Conservation (phyloP, 495 filamentous ascomycete genomes). For the Penicillium steckii region DNA sequence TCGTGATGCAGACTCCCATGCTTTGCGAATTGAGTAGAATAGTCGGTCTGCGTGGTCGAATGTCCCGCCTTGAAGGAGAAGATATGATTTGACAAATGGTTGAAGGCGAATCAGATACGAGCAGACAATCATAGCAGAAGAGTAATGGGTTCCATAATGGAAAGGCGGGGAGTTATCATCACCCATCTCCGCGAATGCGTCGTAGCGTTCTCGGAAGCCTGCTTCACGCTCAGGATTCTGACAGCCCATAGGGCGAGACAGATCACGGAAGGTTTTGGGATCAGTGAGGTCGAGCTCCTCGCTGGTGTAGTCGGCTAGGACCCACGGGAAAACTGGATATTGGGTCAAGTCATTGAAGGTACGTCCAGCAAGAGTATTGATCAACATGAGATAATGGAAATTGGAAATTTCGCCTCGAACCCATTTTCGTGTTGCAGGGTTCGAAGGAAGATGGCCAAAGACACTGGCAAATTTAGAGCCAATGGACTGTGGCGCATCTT, state of each 20-base stretch:
- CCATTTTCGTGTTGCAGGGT: conserved; percentile 89
- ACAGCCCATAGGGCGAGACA: conserved; percentile 97
- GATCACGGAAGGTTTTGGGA: conserved; percentile 80
- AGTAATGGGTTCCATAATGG: conserved; percentile 98
- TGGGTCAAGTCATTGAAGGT: conserved; percentile 99
- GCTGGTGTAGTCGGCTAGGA: conserved; percentile 92
- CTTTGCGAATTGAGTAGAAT: conserved; percentile 89
- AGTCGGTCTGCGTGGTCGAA: conserved; percentile 96
- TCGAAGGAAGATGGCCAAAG: conserved; percentile 70
- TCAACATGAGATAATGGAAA: conserved; percentile 96
- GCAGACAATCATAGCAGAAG: conserved; percentile 97
- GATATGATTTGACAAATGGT: conserved; percentile 92
- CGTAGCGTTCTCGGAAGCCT: conserved; percentile 80
- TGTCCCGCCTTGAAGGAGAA: conserved; percentile 93
- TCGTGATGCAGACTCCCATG: conserved; percentile 86
- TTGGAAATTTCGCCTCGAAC: conserved; percentile 93
- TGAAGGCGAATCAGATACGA: conserved; percentile 94
- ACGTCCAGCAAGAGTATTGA: conserved; percentile 94
- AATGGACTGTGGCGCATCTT: conserved; percentile 78
- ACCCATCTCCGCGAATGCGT: conserved; percentile 87
- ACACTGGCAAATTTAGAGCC: conserved; percentile 94
- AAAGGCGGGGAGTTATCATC: conserved; percentile 77
- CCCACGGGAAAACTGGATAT: conserved; percentile 98
- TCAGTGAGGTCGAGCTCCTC: conserved; percentile 88
- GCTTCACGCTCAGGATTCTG: conserved; percentile 71